These are phyloP conservation scores for Trichosanthes truncata DNA, from an alignment of 306 rosid genomes.

Conservation along the genomic window DNA sequence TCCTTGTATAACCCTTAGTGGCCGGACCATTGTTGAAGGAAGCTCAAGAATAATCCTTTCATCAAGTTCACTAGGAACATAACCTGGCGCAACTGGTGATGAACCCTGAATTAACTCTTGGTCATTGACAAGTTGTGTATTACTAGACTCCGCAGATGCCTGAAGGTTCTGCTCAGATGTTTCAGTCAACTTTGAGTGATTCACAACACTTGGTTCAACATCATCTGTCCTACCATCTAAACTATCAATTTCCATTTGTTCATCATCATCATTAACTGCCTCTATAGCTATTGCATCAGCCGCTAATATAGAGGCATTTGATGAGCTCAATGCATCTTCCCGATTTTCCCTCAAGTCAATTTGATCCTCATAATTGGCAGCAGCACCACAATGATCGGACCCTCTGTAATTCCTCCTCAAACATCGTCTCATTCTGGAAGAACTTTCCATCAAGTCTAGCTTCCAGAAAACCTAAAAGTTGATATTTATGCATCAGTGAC, in stretches of 20 bases:
- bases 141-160: constrained; percentile 36
- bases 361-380: constrained; percentile 71
- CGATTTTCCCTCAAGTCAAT: constrained; percentile 28
- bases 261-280: constrained; percentile 55
- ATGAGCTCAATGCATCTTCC: constrained; percentile 31
- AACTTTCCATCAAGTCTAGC: constrained; percentile 90
- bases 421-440: constrained; percentile 81
- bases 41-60: constrained; percentile 91
- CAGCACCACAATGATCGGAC: constrained; percentile 84
- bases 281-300: constrained; percentile 71
- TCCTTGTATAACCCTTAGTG: constrained; percentile 75
- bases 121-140: constrained; percentile 35
- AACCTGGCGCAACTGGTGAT: constrained; percentile 62
- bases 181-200: constrained; percentile 37
- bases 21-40: constrained; percentile 84
- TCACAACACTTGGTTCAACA: constrained; percentile 28
- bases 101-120: constrained; percentile 46
- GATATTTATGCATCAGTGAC: neutral
- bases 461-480: constrained; percentile 77
- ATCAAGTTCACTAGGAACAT: constrained; percentile 76
- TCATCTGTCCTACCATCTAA: constrained; percentile 35
- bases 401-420: constrained; percentile 75
- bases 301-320: constrained; percentile 59
- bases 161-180: constrained; percentile 30
- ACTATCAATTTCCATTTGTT: constrained; percentile 49